Conservation (phyloP, 306 rosid species). For the Oxytropis ochrocephala region DNA sequence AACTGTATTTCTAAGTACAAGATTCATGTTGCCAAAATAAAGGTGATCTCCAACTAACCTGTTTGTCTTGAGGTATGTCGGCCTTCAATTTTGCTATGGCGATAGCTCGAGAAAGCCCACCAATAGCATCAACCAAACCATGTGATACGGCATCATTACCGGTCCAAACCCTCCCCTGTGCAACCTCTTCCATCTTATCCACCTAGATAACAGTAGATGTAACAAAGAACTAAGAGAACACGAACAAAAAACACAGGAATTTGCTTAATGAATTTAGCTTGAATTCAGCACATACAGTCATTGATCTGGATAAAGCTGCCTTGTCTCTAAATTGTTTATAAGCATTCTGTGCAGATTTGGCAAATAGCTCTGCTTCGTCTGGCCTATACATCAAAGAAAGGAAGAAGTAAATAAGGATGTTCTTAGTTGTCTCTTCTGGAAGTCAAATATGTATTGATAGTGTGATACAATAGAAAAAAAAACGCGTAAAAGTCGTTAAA, state of each 20-base stretch:
- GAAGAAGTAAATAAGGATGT: neutral
- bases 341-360: slow-evolving; percentile 66
- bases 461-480: neutral
- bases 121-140: slow-evolving; percentile 88
- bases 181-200: slow-evolving; percentile 85
- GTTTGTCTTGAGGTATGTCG: slow-evolving; percentile 69
- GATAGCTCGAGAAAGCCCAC: slow-evolving; percentile 87
- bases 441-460: neutral
- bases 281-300: slow-evolving; percentile 48
- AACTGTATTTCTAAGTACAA: slow-evolving; percentile 4
- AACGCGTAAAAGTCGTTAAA: neutral
- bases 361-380: slow-evolving; percentile 87
- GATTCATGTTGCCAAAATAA: slow-evolving; percentile 3
- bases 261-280: neutral
- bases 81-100: slow-evolving; percentile 91
- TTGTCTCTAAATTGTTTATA: slow-evolving; percentile 82
- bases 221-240: slow-evolving; percentile 12
- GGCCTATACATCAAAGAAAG: slow-evolving; percentile 40
- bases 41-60: slow-evolving; percentile 35
- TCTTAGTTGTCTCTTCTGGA: neutral
- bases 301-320: slow-evolving; percentile 89
- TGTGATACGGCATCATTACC: slow-evolving; percentile 75
- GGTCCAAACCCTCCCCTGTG: slow-evolving; percentile 94
- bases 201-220: slow-evolving; percentile 38
- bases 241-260: neutral